phyloP scores from a whole-genome alignment of 257 asterid genomes.

The Coffea eugenioides region DNA sequence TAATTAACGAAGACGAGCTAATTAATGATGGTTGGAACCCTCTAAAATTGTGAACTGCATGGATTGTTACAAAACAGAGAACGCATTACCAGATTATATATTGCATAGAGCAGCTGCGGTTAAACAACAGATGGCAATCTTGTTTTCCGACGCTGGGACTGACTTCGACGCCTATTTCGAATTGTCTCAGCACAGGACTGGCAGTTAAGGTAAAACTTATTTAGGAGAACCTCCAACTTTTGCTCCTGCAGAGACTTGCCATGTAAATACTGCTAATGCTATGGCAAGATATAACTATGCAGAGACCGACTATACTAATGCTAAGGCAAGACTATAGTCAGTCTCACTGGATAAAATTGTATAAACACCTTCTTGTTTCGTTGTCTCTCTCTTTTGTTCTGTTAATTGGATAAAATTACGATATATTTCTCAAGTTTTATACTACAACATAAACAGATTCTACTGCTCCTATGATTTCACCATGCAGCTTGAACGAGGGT shows the following conservation, averaged over 20 bases:
- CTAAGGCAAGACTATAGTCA: no score
- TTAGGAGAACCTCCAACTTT: no score
- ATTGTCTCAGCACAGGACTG: conserved; percentile 60
- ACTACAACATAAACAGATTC: background rate
- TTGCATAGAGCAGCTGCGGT: conserved; percentile 63
- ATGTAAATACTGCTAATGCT: no score
- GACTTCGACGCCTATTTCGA: conserved; percentile 42
- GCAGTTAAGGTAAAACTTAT: conserved; percentile 49
- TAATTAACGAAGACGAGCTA: no score
- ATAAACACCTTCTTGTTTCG: no score
- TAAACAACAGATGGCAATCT: conserved; percentile 67
- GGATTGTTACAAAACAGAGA: conserved; percentile 35
- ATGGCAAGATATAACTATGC: no score
- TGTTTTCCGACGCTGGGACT: conserved; percentile 56
- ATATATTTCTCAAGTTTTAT: background rate
- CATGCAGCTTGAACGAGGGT: conserved; percentile 62
- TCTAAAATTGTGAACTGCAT: background rate
- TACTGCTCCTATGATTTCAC: background rate
- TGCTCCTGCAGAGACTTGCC: no score
- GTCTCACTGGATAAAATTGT: no score
- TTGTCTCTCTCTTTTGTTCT: background rate
- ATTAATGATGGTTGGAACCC: background rate
- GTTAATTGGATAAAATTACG: background rate
- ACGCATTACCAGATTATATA: conserved; percentile 64
- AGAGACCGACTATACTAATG: no score